Evolutionary conservation across 371 early-diverging fungal genomes (phyloP), one percentile per base, ranked within the genome.

Genomic region (Fennellomyces sp.): DNA sequence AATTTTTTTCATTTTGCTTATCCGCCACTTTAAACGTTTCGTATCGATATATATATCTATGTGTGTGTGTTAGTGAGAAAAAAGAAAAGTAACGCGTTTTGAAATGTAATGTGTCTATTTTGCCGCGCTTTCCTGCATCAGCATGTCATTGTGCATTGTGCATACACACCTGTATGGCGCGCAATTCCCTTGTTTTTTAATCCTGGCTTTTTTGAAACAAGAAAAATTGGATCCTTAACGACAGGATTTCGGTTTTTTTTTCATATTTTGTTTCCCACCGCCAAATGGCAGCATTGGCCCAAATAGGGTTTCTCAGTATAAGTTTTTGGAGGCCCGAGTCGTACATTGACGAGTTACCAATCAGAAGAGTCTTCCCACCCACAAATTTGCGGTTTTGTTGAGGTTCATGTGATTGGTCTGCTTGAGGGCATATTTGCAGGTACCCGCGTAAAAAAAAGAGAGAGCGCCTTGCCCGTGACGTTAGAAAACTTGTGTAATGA

Each of bases 391-490:
- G 45, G 45, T 45, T 45, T 45, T 45, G 45, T 45, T 45, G 45
- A 45, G 45, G 45, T 45, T 45, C 45, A 45, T 45, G 45, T 45
- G 45, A 45, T 45, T 45, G 45, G 45, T 45, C 21, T 45, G n/a
- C 41, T 1, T 41, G 41, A 41, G 41, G 3, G 41, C 21, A 45
- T 36, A 31, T 54, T n/a, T 54, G 55, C 55, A 54, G 55, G 55
- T 54, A 54, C 55, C 55, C 55, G 55, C 55, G 55, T 39, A 54
- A 35, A 45, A 41, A 41, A 41, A 41, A 41, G n/a, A n/a, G n/a
- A n/a, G 3, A 0, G 0, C 8, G 11, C 12, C 23, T 45, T 45
- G 10, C 21, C 45, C 45, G 45, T 45, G 45, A 45, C 45, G 45
- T 45, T 45, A 45, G 45, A 23, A 45, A 8, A 28, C 17, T 19